Evolutionary conservation across 2,329 filamentous ascomycete genomes (phyloP).

Genomic region (Xylaria arbuscula): DNA sequence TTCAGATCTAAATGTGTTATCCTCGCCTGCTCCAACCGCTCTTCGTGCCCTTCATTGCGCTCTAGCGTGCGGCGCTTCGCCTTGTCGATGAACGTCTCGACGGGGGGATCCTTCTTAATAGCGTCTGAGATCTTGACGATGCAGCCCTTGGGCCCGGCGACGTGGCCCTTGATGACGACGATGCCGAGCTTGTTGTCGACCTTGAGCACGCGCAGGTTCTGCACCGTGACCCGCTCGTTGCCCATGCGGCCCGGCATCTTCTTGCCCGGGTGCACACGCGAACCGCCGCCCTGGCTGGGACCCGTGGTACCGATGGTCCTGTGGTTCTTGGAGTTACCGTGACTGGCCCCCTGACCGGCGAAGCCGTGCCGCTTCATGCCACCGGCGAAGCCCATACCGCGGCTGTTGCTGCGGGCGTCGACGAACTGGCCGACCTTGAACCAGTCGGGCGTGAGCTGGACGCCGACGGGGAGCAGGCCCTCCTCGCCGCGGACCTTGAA

Average conservation of each 20-base stretch:
- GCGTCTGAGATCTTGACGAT: slow-evolving; percentile 89
- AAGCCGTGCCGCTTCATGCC: slow-evolving; percentile 98
- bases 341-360: slow-evolving; percentile 85
- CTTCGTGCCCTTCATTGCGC: slow-evolving; percentile 60
- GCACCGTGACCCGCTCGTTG: slow-evolving; percentile 84
- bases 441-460: slow-evolving; percentile 84
- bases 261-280: slow-evolving; percentile 93
- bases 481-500: slow-evolving; percentile 82
- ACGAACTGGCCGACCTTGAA: slow-evolving; percentile 92
- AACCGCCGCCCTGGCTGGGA: slow-evolving; percentile 90
- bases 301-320: slow-evolving; percentile 90
- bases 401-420: slow-evolving; percentile 80
- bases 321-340: slow-evolving; percentile 96
- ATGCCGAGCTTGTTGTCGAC: slow-evolving; percentile 89
- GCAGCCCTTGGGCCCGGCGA: slow-evolving; percentile 89
- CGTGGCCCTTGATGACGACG: slow-evolving; percentile 85
- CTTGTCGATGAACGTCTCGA: slow-evolving; percentile 61
- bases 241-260: slow-evolving; percentile 99
- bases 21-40: slow-evolving; percentile 61
- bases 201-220: slow-evolving; percentile 90
- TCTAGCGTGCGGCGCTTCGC: slow-evolving; percentile 57
- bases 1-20: slow-evolving; percentile 65
- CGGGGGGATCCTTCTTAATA: slow-evolving; percentile 79
- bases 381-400: slow-evolving; percentile 94
- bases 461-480: slow-evolving; percentile 81